Base-by-base conservation (phyloP, 805 yeast genomes). In the Lipomyces sp. region DNA sequence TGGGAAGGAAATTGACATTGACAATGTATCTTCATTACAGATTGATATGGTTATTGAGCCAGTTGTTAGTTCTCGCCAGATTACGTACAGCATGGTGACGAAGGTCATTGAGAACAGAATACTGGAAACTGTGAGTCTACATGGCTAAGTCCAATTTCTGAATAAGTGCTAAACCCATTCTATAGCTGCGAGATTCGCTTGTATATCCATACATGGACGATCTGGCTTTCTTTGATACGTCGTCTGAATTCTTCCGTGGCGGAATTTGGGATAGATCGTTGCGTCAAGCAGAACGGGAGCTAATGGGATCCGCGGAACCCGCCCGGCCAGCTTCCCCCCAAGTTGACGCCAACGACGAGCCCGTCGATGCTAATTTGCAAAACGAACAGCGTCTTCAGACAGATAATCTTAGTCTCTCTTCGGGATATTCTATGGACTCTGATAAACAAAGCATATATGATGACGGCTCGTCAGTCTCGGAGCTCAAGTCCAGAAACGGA, bases 171-270 rank as follows among this genome's bases (percentile, higher is more conserved):
- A n/a, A 16, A n/a, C 28, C 28, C 24, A 34, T 10, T 13, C 10
- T 23, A 24, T 34, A 50, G 48, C 44, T 54, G 3, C 53, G 76
- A 54, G 93, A 86, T 31, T 78, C 93, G 6, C 68, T 93, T 42
- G 98, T 93, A 0, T 67, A 79, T 29, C 98, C 98, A 1, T 81
- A 75, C 61, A 84, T 88, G 89, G 98, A 91, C 66, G 98, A 91
- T 65, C 67, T 88, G 36, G 79, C 82, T 0, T 84, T 86, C 63
- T 84, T 74, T 62, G 72, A 79, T 47, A 81, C 96, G 0, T 67
- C 69, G 2, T 74, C 69, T 35, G 95, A 87, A 57, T 68, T 87
- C 13, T 93, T 81, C 66, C 77, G 96, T 57, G 98, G 96, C 44
- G 98, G 98, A 16, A 80, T 91, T 22, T 91, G 98, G 98, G 89